A percentile compares a stretch with the other conserved stretches of the same genome.
phyloP scores from a whole-genome alignment of 768 basidiomycete species.

The Boletus edulis region DNA sequence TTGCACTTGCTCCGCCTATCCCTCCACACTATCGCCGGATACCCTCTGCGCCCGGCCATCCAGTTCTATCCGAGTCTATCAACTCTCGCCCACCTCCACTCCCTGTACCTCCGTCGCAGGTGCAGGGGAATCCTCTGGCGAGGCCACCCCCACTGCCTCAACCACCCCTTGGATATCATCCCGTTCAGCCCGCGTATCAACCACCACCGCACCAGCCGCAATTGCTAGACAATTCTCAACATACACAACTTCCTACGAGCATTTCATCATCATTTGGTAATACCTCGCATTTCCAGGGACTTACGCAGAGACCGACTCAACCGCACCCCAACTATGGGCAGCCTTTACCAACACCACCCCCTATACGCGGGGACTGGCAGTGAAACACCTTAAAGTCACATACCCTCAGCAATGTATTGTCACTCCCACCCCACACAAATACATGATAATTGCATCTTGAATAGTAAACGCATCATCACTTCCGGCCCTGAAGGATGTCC shows the following conservation, averaged over 20 bases:
- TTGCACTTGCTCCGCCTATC: slow-evolving; percentile 17
- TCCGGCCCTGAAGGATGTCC: not conserved
- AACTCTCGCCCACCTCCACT: slow-evolving; percentile 21
- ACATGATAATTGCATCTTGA: slow-evolving; percentile 10
- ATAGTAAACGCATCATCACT: slow-evolving; percentile 8
- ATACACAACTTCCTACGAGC: slow-evolving; percentile 23
- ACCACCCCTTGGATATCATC: slow-evolving; percentile 44
- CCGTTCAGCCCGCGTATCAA: slow-evolving; percentile 39
- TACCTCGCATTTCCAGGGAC: slow-evolving; percentile 38
- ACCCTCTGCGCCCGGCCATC: slow-evolving; percentile 24
- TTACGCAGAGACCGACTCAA: slow-evolving; percentile 41
- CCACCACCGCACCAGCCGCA: slow-evolving; percentile 35
- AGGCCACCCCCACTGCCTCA: slow-evolving; percentile 51
- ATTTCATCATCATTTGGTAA: slow-evolving; percentile 21
- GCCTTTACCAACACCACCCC: slow-evolving; percentile 26
- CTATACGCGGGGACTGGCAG: slow-evolving; percentile 26
- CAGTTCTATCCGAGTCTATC: slow-evolving; percentile 24
- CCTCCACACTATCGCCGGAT: slow-evolving; percentile 35
- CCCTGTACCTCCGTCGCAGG: slow-evolving; percentile 26
- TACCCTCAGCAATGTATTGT: slow-evolving; percentile 16
- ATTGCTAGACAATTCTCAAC: slow-evolving; percentile 30
- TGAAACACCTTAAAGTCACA: slow-evolving; percentile 18
- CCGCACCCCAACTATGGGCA: slow-evolving; percentile 30
- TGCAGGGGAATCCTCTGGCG: slow-evolving; percentile 28
- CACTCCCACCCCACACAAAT: slow-evolving; percentile 9